Evolutionary conservation across 2,329 filamentous ascomycete species (phyloP), one percentile per base, ranked within the genome.

Genomic region (Aspergillus brasiliensis): DNA sequence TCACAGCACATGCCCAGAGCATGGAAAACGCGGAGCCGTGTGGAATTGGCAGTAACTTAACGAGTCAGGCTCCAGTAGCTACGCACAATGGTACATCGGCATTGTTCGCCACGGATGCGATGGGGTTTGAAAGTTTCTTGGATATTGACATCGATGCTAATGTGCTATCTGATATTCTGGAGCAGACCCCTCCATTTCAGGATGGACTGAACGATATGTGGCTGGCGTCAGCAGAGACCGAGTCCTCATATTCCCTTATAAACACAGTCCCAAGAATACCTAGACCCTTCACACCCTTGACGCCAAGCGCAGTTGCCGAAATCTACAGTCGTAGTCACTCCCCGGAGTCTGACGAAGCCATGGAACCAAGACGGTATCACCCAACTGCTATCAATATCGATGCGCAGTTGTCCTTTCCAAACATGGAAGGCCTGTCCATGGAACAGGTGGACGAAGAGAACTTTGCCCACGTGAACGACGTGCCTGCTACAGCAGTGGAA

Each of bases 291-390:
- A 8, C 15, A 8, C 44, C 44, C 3, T 48, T 48, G 15, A 48
- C 44, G 27, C 44, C 44, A 28, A 48, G 13, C 8, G 44, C 23
- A 25, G 15, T 48, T 17, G 44, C 44, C 23, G 49, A 52, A 25
- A 40, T 40, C 15, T 52, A 52, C 28, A n/a, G 37, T 19, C 7
- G 19, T 38, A 21, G 31, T 10, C 37, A 38, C 49, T 52, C 49
- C 3, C 49, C 28, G 17, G 23, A 38, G n/a, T 13, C 19, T 6
- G 49, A 52, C 25, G 49, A 37, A 13, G 49, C 49, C 6, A 52
- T 52, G 49, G 49, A 38, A 40, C 49, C 49, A 23, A 37, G 49
- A 52, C 31, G 19, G 15, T 52, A 52, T 52, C 31, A 40, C 37
- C 49, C 49, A 15, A 52, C 34, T 28, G 7, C n/a, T 25, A 52